Evolutionary conservation across 306 rosid species (phyloP).

Genomic region (Ziziphus jujuba): DNA sequence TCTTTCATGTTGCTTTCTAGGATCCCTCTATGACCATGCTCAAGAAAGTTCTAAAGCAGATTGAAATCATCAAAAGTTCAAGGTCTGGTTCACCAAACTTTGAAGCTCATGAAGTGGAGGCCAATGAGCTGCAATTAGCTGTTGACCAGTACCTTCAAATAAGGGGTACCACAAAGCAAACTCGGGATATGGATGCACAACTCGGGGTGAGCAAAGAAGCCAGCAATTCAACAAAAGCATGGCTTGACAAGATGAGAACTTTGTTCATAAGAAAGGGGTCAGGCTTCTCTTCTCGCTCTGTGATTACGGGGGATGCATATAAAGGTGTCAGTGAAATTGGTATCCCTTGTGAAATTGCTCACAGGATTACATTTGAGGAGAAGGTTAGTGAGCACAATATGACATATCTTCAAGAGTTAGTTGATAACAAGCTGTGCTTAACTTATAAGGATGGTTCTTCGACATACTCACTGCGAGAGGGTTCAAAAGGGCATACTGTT

Average conservation of each 20-base stretch:
- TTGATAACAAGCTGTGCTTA: slow-evolving; percentile 73
- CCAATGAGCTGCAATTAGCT: slow-evolving; percentile 66
- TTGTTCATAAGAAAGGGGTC: slow-evolving; percentile 88
- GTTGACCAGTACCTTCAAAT: slow-evolving; percentile 79
- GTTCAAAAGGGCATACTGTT: slow-evolving; percentile 81
- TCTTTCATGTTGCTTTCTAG: slow-evolving; percentile 39
- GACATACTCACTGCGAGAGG: slow-evolving; percentile 82
- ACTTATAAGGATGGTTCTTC: slow-evolving; percentile 72
- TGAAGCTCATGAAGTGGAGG: slow-evolving; percentile 79
- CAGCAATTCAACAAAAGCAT: slow-evolving; percentile 68
- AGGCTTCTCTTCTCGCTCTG: slow-evolving; percentile 95
- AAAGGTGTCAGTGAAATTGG: slow-evolving; percentile 84
- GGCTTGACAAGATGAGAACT: slow-evolving; percentile 94
- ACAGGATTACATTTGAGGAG: slow-evolving; percentile 83
- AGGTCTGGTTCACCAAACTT: slow-evolving; percentile 87
- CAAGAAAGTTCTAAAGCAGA: slow-evolving; percentile 69
- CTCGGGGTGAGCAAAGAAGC: slow-evolving; percentile 72
- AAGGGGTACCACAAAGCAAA: slow-evolving; percentile 72
- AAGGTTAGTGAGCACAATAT: slow-evolving; percentile 70
- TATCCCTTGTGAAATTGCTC: slow-evolving; percentile 81
- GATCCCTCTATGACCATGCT: slow-evolving; percentile 81
- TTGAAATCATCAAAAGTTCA: slow-evolving; percentile 68
- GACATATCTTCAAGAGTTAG: slow-evolving; percentile 67
- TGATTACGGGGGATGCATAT: slow-evolving; percentile 93
- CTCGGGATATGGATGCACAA: slow-evolving; percentile 63